Evolutionary conservation across 257 asterid genomes (phyloP), one percentile per base, ranked within the genome.

Genomic region (Plantago major): DNA sequence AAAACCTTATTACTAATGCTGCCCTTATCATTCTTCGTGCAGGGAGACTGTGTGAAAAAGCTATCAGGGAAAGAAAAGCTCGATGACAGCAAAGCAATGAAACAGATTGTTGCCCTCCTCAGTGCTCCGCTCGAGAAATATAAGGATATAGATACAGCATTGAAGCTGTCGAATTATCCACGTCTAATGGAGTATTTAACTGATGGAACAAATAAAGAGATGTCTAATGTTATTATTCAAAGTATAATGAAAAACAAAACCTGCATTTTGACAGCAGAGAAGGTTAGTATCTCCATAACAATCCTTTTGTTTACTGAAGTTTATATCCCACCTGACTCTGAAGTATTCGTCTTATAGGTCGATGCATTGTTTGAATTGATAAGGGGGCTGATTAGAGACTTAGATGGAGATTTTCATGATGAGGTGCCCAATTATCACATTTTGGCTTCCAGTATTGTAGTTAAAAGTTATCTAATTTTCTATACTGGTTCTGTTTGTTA

Each of bases 111-210:
- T 72, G 87, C 96, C 56, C 95, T 93, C 77, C 79, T 89, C 60
- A 93, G 97, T 78, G 96, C 99, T 71, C 97, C 99, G n/a, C 80
- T 93, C 51, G 89, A 89, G 67, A 93, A 89, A 74, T 93, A 85
- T 72, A 87, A 93, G 73, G 97, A 93, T 76, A 90, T 93, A 66
- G 99, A 89, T 80, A 85, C 82, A 59, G 97, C 85, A 53, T 71
- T 93, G 79, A 93, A 83, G 88, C 90, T 93, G 69, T 83, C 90
- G 42, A 87, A 90, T 76, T 93, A 87, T 82, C 96, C 90, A 40
- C 86, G 80, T 63, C 82, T 93, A 60, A 85, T 89, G 88, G 95
- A 84, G 75, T 76, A 82, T 84, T 84, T 93, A 52, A 90, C 80
- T 71, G 85, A 67, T 78, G 73, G 72, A 75, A 87, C 97, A 46